Evolutionary conservation across 257 asterid species (phyloP).

Genomic region (Handroanthus guayacan): DNA sequence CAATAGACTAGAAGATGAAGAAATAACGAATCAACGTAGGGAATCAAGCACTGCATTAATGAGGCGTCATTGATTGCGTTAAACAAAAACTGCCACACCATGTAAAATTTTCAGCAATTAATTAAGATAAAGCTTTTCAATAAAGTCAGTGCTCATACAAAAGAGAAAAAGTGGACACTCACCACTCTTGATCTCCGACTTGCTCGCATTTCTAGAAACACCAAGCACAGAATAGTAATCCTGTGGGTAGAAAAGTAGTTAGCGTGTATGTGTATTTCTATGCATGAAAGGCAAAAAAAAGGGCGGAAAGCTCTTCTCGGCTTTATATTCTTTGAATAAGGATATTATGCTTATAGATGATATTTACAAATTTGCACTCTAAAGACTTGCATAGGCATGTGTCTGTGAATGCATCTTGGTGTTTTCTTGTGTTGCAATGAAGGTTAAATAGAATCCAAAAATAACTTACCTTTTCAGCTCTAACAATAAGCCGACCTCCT

Average conservation of each 20-base stretch:
- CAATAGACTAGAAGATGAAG: background rate
- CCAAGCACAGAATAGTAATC: constrained; percentile 94
- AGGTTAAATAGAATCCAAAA: background rate
- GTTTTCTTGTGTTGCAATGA: background rate
- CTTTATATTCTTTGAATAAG: background rate
- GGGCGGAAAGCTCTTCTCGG: background rate
- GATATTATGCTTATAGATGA: constrained; percentile 6
- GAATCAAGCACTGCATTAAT: background rate
- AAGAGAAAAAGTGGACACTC: constrained; percentile 39
- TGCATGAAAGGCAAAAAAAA: constrained; percentile 20
- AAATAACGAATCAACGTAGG: background rate
- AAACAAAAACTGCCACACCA: background rate
- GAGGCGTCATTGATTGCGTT: constrained; percentile 5
- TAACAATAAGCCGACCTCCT: constrained; percentile 69
- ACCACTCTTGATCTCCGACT: constrained; percentile 95
- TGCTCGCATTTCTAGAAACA: constrained; percentile 84
- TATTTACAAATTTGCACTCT: background rate
- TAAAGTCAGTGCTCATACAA: background rate
- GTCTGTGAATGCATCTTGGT: background rate
- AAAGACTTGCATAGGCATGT: constrained; percentile 1
- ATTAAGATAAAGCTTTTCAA: constrained; percentile 15
- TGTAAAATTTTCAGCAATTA: constrained; percentile 1
- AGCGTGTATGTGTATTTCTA: constrained; percentile 7
- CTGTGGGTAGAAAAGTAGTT: constrained; percentile 47
- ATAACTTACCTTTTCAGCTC: constrained; percentile 82